Conservation (phyloP, 202 grass and related monocot genomes). For the Sporobolus alterniflorus region DNA sequence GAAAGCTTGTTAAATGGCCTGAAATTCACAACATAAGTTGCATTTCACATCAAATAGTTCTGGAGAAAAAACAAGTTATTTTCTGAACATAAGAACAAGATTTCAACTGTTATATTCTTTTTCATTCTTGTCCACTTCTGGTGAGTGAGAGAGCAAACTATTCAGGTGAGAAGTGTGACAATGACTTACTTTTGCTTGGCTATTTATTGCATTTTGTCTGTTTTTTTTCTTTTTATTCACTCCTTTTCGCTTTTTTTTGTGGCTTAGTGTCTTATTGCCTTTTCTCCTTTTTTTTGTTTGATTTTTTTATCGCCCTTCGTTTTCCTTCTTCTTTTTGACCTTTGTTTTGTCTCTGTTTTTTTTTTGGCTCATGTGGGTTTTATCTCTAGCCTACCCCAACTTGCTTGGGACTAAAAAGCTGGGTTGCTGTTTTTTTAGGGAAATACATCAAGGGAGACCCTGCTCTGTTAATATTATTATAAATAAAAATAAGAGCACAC, state of each 20-base stretch:
- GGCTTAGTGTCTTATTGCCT: too few species aligned
- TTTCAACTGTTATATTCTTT: not conserved
- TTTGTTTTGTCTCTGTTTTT: too few species aligned
- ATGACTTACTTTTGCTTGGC: not conserved
- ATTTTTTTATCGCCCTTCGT: too few species aligned
- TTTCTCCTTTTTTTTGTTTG: not conserved
- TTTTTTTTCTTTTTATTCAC: too few species aligned
- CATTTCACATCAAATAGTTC: not conserved
- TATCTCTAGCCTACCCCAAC: not conserved
- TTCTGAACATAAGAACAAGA: too few species aligned
- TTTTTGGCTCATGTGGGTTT: not conserved
- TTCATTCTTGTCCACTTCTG: conserved; percentile 6
- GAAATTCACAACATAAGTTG: not conserved
- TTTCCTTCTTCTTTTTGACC: too few species aligned
- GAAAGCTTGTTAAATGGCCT: not conserved
- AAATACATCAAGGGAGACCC: too few species aligned
- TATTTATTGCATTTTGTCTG: too few species aligned
- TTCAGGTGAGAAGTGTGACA: not conserved
- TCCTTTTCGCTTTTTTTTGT: not conserved
- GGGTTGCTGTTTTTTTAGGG: too few species aligned
- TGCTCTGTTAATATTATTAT: too few species aligned
- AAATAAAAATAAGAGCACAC: too few species aligned
- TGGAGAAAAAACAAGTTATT: not conserved
- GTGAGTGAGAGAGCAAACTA: not conserved
- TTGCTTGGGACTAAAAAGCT: too few species aligned